Evolutionary conservation across 805 yeast species (phyloP), one percentile per base, ranked within the genome.

Genomic region (Lipomyces orientalis): DNA sequence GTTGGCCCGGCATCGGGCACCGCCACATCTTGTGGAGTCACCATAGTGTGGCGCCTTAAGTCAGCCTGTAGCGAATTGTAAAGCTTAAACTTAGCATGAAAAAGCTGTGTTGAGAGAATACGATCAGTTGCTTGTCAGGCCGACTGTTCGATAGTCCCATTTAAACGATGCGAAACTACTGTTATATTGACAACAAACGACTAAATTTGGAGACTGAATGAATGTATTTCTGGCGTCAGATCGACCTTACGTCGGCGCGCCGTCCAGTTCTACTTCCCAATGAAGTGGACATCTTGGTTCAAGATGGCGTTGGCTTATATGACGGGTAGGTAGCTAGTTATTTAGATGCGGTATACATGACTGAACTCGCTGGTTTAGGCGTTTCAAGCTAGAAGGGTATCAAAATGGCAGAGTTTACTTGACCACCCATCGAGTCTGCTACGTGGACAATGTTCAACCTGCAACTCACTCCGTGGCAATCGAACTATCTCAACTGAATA

Each of bases 361-460:
- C 58, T 39, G 19, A 35, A 29, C 14, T 22, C 16, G 16, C 16
- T 22, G 29, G n/a, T 57, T 34, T 33, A 76, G 92, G 29, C 86
- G 86, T 66, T 80, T 81, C 67, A 91, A 90, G 79, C 84, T 91
- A 31, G 62, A 79, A 1, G 81, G 85, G 37, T 85, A 87, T 68
- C 97, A 90, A 75, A 79, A 84, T 65, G 98, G 98, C 0, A 81
- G 97, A 43, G 75, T 90, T 0, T 93, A 92, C 76, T 78, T 94
- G 37, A 93, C 98, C 0, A 85, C 87, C 46, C 83, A 83, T 63
- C 78, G 98, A 58, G 76, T 94, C 1, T 87, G 93, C 10, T 93
- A 88, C 76, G 85, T 93, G 9, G 93, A 90, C 73, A 84, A 86
- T 64, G 72, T 22, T 5, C 66, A 71, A 22, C 83, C 86, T 0